These are phyloP conservation scores for Corylus avellana DNA, from an alignment of 306 rosid genomes.

Conservation along the genomic window DNA sequence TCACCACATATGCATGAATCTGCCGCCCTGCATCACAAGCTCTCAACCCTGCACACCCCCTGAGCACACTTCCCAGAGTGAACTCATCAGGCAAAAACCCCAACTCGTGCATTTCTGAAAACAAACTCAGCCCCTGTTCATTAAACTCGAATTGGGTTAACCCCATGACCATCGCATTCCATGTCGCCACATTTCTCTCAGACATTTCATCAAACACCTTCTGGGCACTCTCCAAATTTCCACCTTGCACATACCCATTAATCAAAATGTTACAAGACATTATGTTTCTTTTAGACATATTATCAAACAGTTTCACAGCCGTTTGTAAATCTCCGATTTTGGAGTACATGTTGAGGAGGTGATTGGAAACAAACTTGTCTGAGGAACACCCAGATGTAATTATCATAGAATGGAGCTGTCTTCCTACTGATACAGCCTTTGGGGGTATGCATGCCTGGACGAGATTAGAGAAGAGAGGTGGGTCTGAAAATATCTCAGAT, in stretches of 20 bases:
- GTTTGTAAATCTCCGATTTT: conserved; percentile 52
- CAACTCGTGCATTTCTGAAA: conserved; percentile 56
- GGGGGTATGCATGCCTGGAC: conserved; percentile 63
- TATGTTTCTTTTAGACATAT: conserved; percentile 56
- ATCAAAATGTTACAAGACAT: conserved; percentile 91
- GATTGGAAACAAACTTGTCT: conserved; percentile 76
- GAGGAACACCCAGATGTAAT: conserved; percentile 70
- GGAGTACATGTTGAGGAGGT: conserved; percentile 77
- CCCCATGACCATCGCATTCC: conserved; percentile 84
- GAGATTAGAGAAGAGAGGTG: conserved; percentile 70
- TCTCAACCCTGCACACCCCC: conserved; percentile 84
- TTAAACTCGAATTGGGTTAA: conserved; percentile 66
- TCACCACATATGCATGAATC: conserved; percentile 69
- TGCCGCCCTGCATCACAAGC: conserved; percentile 56
- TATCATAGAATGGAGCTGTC: conserved; percentile 73
- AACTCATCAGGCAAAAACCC: conserved; percentile 77
- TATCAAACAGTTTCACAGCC: conserved; percentile 55
- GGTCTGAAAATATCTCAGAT: conserved; percentile 58
- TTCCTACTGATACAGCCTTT: conserved; percentile 52
- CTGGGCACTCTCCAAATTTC: conserved; percentile 54
- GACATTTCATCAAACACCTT: conserved; percentile 80
- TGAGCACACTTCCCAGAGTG: conserved; percentile 76
- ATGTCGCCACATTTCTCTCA: conserved; percentile 74
- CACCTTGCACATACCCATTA: conserved; percentile 52
- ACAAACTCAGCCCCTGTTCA: conserved; percentile 55